Conservation (phyloP, 441 rosid species). For the Mallotus repandus region DNA sequence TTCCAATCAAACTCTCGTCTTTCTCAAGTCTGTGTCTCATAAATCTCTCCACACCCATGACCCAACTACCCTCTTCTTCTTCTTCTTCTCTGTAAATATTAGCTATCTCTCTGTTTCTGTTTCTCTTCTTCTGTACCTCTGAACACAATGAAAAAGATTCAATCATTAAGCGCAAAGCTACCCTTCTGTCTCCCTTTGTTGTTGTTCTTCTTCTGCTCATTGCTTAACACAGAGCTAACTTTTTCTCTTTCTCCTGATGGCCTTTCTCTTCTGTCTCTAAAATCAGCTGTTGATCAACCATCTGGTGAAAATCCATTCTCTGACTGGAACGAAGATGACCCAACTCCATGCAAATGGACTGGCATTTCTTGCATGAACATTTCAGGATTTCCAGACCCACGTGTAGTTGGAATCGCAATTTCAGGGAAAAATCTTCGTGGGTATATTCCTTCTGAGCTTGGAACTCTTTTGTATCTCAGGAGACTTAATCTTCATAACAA, state of each 20-base stretch:
- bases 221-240: background rate
- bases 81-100: slow-evolving; percentile 13
- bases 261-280: slow-evolving; percentile 76
- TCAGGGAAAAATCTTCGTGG: slow-evolving; percentile 67
- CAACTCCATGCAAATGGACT: slow-evolving; percentile 77
- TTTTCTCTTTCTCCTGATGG: slow-evolving; percentile 80
- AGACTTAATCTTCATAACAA: slow-evolving; percentile 78
- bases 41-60: slow-evolving; percentile 21
- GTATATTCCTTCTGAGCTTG: slow-evolving; percentile 87
- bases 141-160: slow-evolving; percentile 23
- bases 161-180: slow-evolving; percentile 8
- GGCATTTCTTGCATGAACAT: slow-evolving; percentile 83
- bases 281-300: slow-evolving; percentile 69
- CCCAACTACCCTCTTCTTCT: slow-evolving; percentile 7
- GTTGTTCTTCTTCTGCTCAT: slow-evolving; percentile 13
- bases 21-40: slow-evolving; percentile 48
- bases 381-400: slow-evolving; percentile 44
- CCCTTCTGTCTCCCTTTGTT: slow-evolving; percentile 14
- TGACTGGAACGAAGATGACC: slow-evolving; percentile 76
- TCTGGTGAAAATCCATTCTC: slow-evolving; percentile 44
- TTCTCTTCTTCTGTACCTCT: background rate
- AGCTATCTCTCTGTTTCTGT: background rate
- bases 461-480: slow-evolving; percentile 66
- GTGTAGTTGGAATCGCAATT: slow-evolving; percentile 75
- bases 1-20: slow-evolving; percentile 55